These are phyloP conservation scores for Wickerhamomyces sp. DNA, from an alignment of 1,139 yeast species.

Conservation along the genomic window DNA sequence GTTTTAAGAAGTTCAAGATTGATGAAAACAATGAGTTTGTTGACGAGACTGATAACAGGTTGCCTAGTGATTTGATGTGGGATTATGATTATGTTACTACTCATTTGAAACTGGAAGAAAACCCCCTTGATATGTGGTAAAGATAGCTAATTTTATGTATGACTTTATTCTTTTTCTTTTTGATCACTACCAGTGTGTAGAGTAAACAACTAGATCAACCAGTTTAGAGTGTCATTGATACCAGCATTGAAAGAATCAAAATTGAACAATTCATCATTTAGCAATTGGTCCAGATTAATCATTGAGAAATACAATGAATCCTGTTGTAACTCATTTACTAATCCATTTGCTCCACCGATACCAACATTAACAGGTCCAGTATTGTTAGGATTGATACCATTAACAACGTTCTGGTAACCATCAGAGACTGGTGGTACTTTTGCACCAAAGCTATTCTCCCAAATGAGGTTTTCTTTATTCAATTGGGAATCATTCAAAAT, in stretches of 20 bases:
- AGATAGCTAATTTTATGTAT: not conserved
- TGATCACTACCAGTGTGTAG: too few relatives aligned
- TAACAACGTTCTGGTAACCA: not conserved
- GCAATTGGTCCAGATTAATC: constrained; percentile 1
- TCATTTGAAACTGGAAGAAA: constrained; percentile 3
- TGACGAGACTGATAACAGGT: constrained; percentile 14
- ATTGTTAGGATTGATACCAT: too few relatives aligned
- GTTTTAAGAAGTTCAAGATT: constrained; percentile 16
- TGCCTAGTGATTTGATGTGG: constrained; percentile 20
- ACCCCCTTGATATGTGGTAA: not conserved
- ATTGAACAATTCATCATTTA: constrained; percentile 1
- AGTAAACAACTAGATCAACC: not conserved
- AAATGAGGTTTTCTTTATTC: constrained; percentile 13
- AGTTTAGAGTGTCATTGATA: not conserved
- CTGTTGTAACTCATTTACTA: not conserved
- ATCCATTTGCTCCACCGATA: not conserved
- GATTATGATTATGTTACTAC: constrained; percentile 15
- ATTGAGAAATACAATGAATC: not conserved
- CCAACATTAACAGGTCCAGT: not conserved
- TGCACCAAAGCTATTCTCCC: constrained; percentile 8
- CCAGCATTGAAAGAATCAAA: not conserved
- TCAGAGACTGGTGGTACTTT: constrained; percentile 1
- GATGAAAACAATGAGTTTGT: constrained; percentile 16
- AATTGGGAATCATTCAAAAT: constrained; percentile 10
- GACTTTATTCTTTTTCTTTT: too few relatives aligned